These are phyloP conservation scores for Macadamia tetraphylla DNA, from an alignment of 164 flowering plant species.

Conservation along the genomic window DNA sequence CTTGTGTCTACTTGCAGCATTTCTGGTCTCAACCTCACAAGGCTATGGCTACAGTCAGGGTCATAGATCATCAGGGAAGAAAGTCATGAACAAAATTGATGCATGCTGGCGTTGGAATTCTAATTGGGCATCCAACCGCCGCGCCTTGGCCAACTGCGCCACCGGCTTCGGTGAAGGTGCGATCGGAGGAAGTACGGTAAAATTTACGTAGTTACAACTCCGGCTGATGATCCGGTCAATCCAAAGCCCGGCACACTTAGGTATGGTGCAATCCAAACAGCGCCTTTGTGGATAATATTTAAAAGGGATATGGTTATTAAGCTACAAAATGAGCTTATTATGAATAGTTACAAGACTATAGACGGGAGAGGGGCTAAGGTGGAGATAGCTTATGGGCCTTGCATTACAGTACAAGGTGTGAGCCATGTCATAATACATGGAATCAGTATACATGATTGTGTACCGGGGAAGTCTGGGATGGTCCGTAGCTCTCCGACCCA, in stretches of 20 bases:
- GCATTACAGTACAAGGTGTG: constrained; percentile 27
- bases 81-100: neutral
- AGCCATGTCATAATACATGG: constrained; percentile 32
- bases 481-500: constrained; percentile 21
- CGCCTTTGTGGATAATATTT: constrained; percentile 31
- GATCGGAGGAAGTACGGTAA: constrained; percentile 19
- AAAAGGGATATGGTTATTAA: constrained; percentile 22
- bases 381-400: constrained; percentile 30
- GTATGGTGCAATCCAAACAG: constrained; percentile 23
- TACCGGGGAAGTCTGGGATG: constrained; percentile 17
- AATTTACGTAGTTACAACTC: constrained; percentile 20
- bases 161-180: constrained; percentile 27
- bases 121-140: constrained; percentile 48
- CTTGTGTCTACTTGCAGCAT: constrained; percentile 3
- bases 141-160: constrained; percentile 39
- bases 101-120: constrained; percentile 10
- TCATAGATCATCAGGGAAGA: neutral
- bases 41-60: neutral
- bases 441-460: constrained; percentile 23
- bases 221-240: constrained; percentile 21
- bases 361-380: constrained; percentile 34
- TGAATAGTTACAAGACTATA: constrained; percentile 30
- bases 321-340: constrained; percentile 23
- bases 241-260: constrained; percentile 34
- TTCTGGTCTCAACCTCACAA: neutral